phyloP scores from a whole-genome alignment of 768 basidiomycete genomes.

The Boletus vermiculosoides region DNA sequence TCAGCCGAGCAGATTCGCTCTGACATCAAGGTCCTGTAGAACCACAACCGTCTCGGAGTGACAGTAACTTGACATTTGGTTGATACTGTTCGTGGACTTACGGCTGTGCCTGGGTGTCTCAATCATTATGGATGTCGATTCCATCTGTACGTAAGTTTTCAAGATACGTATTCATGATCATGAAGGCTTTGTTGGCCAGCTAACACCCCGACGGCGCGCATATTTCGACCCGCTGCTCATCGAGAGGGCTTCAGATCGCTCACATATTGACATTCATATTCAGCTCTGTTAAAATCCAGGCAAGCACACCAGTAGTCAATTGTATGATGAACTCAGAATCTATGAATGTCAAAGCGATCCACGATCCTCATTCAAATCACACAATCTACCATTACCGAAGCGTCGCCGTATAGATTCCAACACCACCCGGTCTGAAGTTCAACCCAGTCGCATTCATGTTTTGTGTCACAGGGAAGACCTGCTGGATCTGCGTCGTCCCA shows the following conservation, averaged over 20 bases:
- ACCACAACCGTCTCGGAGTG: no score
- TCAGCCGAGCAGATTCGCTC: no score
- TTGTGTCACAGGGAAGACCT: slow-evolving; percentile 11
- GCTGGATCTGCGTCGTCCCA: slow-evolving; percentile 18
- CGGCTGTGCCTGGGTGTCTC: no score
- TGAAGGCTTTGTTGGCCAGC: not conserved
- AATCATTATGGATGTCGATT: no score
- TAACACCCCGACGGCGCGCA: no score
- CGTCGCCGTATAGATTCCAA: slow-evolving; percentile 26
- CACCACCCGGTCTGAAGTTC: slow-evolving; percentile 11
- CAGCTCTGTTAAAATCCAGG: not conserved
- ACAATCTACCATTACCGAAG: not conserved
- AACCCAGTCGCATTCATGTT: slow-evolving; percentile 23
- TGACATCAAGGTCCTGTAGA: no score
- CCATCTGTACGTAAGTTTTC: no score
- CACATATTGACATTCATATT: not conserved
- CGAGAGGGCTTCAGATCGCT: no score
- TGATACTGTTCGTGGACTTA: no score
- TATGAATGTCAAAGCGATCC: not conserved
- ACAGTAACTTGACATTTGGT: no score
- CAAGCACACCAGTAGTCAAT: not conserved
- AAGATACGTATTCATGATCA: not conserved
- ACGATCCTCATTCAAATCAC: no score
- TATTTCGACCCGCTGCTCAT: no score
- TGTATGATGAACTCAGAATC: not conserved